Base-by-base conservation (phyloP, 331 rosid species). In the Acacia pycnantha region DNA sequence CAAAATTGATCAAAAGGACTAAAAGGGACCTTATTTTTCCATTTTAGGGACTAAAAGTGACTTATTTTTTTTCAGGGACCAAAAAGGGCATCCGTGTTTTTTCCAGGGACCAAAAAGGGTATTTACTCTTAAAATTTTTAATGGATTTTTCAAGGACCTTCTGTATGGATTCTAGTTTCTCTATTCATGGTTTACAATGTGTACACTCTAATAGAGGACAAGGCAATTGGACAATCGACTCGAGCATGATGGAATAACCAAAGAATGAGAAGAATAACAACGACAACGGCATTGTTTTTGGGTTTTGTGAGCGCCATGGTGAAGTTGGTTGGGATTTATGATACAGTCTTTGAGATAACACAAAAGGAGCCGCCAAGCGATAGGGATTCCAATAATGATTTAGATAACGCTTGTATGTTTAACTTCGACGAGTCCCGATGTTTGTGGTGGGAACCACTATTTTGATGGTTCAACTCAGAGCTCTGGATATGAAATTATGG, bases 201-300 rank as follows among this genome's bases (percentile, higher is more conserved):
- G 4, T 76, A 80, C 53, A 80, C 85, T 8, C 19, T 87, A 18
- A 77, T 48, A 2, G 95, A 91, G 53, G 86, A 84, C 71, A 33
- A 84, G 14, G 64, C 12, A 22, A 31, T 82, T 2, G 87, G 85
- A 27, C 59, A 75, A 14, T 88, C 97, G 66, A 31, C 87, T 29
- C 80, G 84, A 77, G 84, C 82, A 21, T 94, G 98, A 95, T 90
- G 98, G 98, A 94, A 94, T 50, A 91, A 91, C 79, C 87, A 86
- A 33, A 85, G 88, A 58, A 94, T 90, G 96, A 80, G 83, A 70
- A 84, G 82, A 75, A 85, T 94, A 84, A 79, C 12, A 9, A 2
- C 87, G 4, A 74, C 74, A 80, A 87, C 70, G 31, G 88, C 93
- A 5, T 89, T 84, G 59, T 65, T 89, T 2, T 53, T 89, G 54